Evolutionary conservation across 768 basidiomycete species (phyloP).

Genomic region (Udeniomyces megalosporus): DNA sequence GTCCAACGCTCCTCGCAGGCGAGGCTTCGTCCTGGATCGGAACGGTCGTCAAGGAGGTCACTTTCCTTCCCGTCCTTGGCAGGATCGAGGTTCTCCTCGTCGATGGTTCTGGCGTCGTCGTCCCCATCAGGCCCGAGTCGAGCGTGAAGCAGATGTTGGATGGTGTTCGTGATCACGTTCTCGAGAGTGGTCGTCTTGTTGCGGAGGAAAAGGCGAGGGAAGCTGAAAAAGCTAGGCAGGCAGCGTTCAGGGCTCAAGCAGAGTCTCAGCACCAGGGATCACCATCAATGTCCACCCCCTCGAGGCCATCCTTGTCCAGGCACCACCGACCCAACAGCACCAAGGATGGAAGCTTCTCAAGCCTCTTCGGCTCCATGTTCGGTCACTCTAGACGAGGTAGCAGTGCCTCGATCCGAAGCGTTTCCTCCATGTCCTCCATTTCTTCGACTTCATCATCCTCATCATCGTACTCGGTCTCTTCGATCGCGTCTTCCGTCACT

Average conservation of each 20-base stretch:
- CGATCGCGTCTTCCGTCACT: slow-evolving; percentile 11
- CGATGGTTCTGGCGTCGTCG: slow-evolving; percentile 21
- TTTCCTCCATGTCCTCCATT: background rate
- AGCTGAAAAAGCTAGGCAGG: background rate
- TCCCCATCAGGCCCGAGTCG: slow-evolving; percentile 18
- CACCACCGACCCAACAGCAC: too few species aligned
- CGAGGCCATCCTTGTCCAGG: too few species aligned
- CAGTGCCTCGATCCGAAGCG: too few species aligned
- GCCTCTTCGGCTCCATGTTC: too few species aligned
- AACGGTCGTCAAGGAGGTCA: slow-evolving; percentile 30
- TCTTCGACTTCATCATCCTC: background rate
- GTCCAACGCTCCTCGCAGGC: slow-evolving; percentile 27
- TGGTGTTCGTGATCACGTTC: slow-evolving; percentile 10
- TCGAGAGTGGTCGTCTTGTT: slow-evolving; percentile 5
- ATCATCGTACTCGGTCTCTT: background rate
- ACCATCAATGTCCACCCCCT: too few species aligned
- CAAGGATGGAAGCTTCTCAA: too few species aligned
- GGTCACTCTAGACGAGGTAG: too few species aligned
- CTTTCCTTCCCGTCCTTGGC: slow-evolving; percentile 24
- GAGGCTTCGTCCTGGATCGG: slow-evolving; percentile 30
- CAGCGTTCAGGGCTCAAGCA: background rate
- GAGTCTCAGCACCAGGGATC: too few species aligned
- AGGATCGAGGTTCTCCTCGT: slow-evolving; percentile 24
- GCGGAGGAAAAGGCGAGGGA: background rate
- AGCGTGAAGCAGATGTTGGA: background rate